phyloP scores from a whole-genome alignment of 75 land plant genomes.

The Ceratopteris richardii region DNA sequence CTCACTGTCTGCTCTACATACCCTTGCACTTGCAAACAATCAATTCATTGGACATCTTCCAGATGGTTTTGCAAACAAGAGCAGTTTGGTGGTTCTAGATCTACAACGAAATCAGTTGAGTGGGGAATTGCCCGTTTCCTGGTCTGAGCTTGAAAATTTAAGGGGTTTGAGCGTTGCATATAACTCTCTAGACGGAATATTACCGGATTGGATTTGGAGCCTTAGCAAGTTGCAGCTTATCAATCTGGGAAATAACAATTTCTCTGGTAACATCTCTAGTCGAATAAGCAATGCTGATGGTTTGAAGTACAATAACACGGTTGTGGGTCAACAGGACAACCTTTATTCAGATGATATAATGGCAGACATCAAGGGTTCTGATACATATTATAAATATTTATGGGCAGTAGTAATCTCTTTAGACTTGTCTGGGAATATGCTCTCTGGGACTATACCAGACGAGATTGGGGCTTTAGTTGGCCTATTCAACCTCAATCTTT shows the following conservation, averaged over 20 bases:
- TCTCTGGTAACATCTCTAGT: slow-evolving; percentile 13
- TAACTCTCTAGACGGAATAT: slow-evolving; percentile 9
- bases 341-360: background rate
- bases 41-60: slow-evolving; percentile 10
- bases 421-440: slow-evolving; percentile 3
- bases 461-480: background rate
- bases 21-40: slow-evolving; percentile 4
- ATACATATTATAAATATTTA: background rate
- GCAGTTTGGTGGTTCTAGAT: slow-evolving; percentile 6
- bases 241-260: slow-evolving; percentile 7
- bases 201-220: background rate
- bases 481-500: background rate
- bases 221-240: background rate
- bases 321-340: background rate
- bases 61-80: background rate
- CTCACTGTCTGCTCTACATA: background rate
- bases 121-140: slow-evolving; percentile 11
- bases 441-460: slow-evolving; percentile 9
- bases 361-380: background rate
- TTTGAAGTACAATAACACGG: background rate
- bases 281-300: background rate
- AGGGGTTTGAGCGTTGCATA: background rate
- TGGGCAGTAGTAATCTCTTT: slow-evolving; percentile 2
- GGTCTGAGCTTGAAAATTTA: slow-evolving; percentile 7
- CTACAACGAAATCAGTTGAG: slow-evolving; percentile 10